Evolutionary conservation across 139 green algal genomes (phyloP).

Genomic region (Eudorina sp.): DNA sequence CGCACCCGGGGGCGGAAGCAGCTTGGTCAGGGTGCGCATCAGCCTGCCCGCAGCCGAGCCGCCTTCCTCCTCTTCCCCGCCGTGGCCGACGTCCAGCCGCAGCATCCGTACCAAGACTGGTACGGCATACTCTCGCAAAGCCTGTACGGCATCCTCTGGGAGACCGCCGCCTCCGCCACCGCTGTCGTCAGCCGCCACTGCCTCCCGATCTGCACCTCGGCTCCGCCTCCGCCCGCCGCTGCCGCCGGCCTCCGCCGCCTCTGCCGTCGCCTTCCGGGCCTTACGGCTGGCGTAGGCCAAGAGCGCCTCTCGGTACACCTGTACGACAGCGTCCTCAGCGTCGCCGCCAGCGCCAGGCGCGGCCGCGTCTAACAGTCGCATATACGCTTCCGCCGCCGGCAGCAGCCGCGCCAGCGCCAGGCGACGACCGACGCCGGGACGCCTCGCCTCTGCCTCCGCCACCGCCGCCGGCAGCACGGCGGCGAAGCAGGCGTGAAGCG

Average conservation of each 20-base stretch:
- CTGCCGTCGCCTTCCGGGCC: constrained; percentile 15
- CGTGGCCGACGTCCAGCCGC: neutral
- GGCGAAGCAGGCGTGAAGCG: constrained; percentile 11
- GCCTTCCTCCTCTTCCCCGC: neutral
- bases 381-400: constrained; percentile 17
- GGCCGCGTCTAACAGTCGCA: neutral
- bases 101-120: constrained; percentile 39
- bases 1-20: constrained; percentile 43
- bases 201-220: neutral
- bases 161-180: neutral
- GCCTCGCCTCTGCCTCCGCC: constrained; percentile 7
- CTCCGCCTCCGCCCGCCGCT: neutral
- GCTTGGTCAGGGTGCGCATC: constrained; percentile 22
- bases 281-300: constrained; percentile 54
- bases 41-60: neutral
- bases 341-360: neutral
- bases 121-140: constrained; percentile 42
- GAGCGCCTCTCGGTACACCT: constrained; percentile 37
- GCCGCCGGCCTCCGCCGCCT: neutral
- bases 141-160: neutral
- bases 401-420: constrained; percentile 33
- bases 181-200: neutral
- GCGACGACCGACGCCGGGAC: constrained; percentile 16
- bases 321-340: neutral
- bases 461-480: constrained; percentile 4